A percentile compares a stretch with the other conserved stretches of the same genome.
phyloP scores from a whole-genome alignment of 2,329 filamentous ascomycete genomes.

The Aspergillus ruber region DNA sequence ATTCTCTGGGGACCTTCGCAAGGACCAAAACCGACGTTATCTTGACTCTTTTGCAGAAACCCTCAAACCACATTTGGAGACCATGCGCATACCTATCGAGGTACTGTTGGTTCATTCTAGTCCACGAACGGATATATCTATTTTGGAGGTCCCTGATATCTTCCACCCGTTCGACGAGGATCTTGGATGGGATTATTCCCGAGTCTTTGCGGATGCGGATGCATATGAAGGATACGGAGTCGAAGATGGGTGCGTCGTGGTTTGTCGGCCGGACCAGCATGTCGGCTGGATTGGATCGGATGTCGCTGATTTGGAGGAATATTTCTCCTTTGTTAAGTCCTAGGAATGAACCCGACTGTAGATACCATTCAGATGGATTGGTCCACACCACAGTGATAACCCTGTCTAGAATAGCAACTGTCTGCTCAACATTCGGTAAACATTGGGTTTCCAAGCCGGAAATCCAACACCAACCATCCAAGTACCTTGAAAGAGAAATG shows the following conservation, averaged over 20 bases:
- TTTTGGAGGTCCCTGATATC: slow-evolving; percentile 45
- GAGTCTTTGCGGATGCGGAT: slow-evolving; percentile 31
- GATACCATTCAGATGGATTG: too few species aligned
- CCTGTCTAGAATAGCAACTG: too few species aligned
- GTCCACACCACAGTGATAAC: too few species aligned
- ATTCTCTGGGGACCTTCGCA: slow-evolving; percentile 12
- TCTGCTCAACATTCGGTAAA: too few species aligned
- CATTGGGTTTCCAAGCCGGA: too few species aligned
- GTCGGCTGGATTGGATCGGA: slow-evolving; percentile 12
- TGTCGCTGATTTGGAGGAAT: background rate
- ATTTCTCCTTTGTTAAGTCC: background rate
- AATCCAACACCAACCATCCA: too few species aligned
- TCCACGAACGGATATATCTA: slow-evolving; percentile 43
- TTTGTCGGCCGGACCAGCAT: slow-evolving; percentile 56
- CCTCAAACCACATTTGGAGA: background rate
- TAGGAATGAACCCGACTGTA: too few species aligned
- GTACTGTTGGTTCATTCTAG: slow-evolving; percentile 45
- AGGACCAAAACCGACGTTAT: background rate
- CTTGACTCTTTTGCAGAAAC: background rate
- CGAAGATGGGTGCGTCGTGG: slow-evolving; percentile 41
- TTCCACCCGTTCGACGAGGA: slow-evolving; percentile 44
- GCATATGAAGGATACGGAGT: slow-evolving; percentile 52
- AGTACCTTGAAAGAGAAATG: too few species aligned
- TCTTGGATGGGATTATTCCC: slow-evolving; percentile 14
- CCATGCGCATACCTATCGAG: background rate